These are phyloP conservation scores for Nicotiana tomentosiformis DNA, from an alignment of 257 asterid genomes.

Conservation along the genomic window DNA sequence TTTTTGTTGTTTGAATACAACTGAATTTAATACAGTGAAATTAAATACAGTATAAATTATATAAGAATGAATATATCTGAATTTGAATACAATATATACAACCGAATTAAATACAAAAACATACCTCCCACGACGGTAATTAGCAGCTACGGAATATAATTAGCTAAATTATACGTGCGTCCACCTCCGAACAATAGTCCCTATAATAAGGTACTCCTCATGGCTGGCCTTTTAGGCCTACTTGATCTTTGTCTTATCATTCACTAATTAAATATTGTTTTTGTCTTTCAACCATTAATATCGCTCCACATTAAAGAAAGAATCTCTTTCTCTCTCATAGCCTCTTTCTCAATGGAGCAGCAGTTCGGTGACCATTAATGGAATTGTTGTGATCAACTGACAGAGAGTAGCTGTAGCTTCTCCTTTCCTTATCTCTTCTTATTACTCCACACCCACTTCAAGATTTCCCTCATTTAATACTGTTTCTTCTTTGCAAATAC, in stretches of 20 bases:
- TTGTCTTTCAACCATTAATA: slow-evolving; percentile 6
- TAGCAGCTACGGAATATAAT: too few relatives aligned
- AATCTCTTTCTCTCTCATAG: slow-evolving; percentile 25
- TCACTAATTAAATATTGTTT: slow-evolving; percentile 1
- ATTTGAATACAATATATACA: too few relatives aligned
- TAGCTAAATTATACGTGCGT: too few relatives aligned
- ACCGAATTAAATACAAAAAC: too few relatives aligned
- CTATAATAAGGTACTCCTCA: too few relatives aligned
- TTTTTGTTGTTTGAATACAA: too few relatives aligned
- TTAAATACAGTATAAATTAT: too few relatives aligned
- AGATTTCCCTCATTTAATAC: slow-evolving; percentile 2
- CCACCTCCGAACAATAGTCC: too few relatives aligned
- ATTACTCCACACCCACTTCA: slow-evolving; percentile 6
- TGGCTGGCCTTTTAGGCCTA: neutral
- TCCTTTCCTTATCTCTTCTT: slow-evolving; percentile 9
- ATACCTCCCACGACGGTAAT: too few relatives aligned
- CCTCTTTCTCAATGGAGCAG: slow-evolving; percentile 42
- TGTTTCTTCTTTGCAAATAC: slow-evolving; percentile 6
- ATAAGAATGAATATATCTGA: too few relatives aligned
- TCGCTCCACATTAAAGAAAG: neutral
- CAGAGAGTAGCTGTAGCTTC: slow-evolving; percentile 2
- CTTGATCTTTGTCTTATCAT: slow-evolving; percentile 26
- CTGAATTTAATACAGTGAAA: too few relatives aligned
- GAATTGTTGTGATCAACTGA: slow-evolving; percentile 17
- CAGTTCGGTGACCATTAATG: slow-evolving; percentile 50